Evolutionary conservation across 2,329 filamentous ascomycete species (phyloP), one percentile per base, ranked within the genome.

Genomic region (Alternaria gansuensis): DNA sequence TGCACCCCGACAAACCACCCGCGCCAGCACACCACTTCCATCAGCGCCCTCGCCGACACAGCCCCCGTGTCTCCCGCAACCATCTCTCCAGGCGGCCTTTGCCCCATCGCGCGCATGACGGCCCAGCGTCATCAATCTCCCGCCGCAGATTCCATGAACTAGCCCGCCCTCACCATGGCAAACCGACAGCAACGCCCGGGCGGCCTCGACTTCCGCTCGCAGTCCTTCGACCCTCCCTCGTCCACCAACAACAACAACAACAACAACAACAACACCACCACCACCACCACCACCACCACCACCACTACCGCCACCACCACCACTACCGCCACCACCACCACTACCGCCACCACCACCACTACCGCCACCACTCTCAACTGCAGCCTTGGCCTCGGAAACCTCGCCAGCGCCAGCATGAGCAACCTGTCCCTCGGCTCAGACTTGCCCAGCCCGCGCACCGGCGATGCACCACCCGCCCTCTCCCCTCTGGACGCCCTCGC

Each of bases 401-500:
- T 62, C 37, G 60, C 67, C 59, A 68, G 66, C 66, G 70, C 69
- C 66, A 75, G 71, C 67, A 71, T 71, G 64, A 68, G 64, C 68
- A 73, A 68, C 52, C 64, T 75, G 54, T 74, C 75, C 26, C 67
- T 76, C 54, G 64, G 37, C 24, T 58, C 69, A 49, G 75, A 77
- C 68, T 76, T 83, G 24, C 81, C 82, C 45, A 82, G 81, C 58
- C 82, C 82, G 39, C 79, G 80, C 55, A 74, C 78, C n/a, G 82
- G 82, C 75, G 78, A 88, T 69, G 85, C 90, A 1, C 94, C 95
- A 21, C 95, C 95, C 5, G 91, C 95, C 51, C 84, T 98, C 56
- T 98, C 95, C 7, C 95, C 95, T 10, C 85, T 99, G 65, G 95
- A 99, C 83, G 94, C 94, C 46, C 96, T 99, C 75, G 94, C 94